Base-by-base conservation (phyloP, 176 grass and related monocot species). In the Oryza australiensis region DNA sequence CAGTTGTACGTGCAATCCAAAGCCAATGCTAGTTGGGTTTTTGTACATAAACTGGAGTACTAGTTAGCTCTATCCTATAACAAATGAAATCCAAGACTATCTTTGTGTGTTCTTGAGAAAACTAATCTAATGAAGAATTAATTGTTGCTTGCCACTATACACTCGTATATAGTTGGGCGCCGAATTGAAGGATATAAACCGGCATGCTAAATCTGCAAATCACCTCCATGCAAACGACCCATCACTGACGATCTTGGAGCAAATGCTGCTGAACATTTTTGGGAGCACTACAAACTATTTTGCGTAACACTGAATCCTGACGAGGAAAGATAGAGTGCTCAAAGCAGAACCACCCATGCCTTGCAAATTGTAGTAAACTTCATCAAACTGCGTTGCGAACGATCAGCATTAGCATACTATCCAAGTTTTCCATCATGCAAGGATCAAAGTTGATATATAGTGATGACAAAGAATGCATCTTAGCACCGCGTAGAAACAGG, bases 101-200 rank as follows among this genome's bases (percentile, higher is more conserved):
- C 15, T 51, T 51, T 57, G 20, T n/a, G 6, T 57, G 20, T 23
- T n/a, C 7, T 3, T 57, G 16, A 53, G 15, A 55, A 55, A 55
- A 48, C 51, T 23, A 41, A 29, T 72, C 16, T 72, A 30, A 62
- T 70, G 37, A 26, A 62, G 4, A 62, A 34, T 7, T 69, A 20
- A 26, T 7, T 77, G 26, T 35, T 70, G 27, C 38, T 45, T 60
- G 64, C 49, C 34, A 66, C 49, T 8, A 78, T 30, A 55, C 66
- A 85, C 14, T 62, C 30, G n/a, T n/a, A n/a, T n/a, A 26, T 14
- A 35, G 28, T 5, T 85, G 83, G 65, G 32, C 0, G 0, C 3
- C 49, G 74, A n/a, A n/a, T n/a, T n/a, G n/a, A 85, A 85, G 74
- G 74, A 22, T 9, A 20, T 1, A 62, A 35, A 40, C 49, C 83